Percentiles rank a stretch among this genome's conserved stretches.
phyloP scores from a whole-genome alignment of 2,329 filamentous ascomycete species.

The Colletotrichum musicola region DNA sequence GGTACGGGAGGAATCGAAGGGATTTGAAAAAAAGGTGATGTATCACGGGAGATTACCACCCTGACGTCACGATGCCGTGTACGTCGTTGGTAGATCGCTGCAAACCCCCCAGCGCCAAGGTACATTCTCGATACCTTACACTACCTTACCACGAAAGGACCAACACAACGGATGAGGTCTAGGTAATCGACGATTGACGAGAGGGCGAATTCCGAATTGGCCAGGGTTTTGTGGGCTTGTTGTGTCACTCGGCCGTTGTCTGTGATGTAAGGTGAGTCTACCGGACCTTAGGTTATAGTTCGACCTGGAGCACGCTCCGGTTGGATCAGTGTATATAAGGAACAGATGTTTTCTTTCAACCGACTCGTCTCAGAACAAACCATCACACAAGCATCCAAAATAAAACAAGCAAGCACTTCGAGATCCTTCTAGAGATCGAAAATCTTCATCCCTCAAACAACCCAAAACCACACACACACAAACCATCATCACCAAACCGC shows the following conservation, averaged over 20 bases:
- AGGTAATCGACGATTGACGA: constrained; percentile 11
- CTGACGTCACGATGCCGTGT: constrained; percentile 39
- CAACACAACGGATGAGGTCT: constrained; percentile 12
- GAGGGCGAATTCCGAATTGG: too few relatives aligned
- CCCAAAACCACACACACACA: background rate
- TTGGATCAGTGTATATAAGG: constrained; percentile 32
- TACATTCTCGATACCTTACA: constrained; percentile 8
- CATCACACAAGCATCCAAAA: constrained; percentile 12
- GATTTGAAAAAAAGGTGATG: constrained; percentile 12
- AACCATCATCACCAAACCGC: constrained; percentile 26
- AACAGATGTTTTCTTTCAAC: background rate
- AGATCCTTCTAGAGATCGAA: background rate
- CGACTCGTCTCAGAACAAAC: too few relatives aligned
- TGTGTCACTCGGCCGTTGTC: constrained; percentile 23
- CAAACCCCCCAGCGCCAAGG: constrained; percentile 13
- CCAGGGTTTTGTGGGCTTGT: background rate
- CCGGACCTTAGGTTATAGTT: constrained; percentile 6
- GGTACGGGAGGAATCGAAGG: constrained; percentile 4
- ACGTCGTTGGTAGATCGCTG: constrained; percentile 28
- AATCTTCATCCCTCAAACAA: background rate
- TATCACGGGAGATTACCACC: constrained; percentile 29
- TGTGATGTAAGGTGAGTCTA: constrained; percentile 35
- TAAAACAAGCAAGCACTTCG: background rate
- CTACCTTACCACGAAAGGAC: background rate
- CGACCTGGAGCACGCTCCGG: constrained; percentile 5